Conservation (phyloP, 345 rosid genomes). For the Syzygium grande region DNA sequence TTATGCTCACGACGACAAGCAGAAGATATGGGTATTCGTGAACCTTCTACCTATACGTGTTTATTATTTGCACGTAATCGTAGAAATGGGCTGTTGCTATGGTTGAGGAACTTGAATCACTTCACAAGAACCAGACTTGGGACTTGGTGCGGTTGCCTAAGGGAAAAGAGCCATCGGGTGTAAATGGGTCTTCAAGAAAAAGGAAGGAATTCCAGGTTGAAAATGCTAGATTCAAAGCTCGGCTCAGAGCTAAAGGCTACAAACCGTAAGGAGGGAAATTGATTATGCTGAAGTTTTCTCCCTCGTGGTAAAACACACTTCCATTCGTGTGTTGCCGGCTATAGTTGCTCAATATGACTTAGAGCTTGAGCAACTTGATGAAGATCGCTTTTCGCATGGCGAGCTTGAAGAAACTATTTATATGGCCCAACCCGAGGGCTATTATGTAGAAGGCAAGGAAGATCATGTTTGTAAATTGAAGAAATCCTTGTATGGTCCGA, state of each 20-base stretch:
- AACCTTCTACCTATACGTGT: neutral
- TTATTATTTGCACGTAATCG: neutral
- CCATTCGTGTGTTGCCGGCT: neutral
- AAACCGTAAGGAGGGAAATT: neutral
- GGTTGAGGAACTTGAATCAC: neutral
- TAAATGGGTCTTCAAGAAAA: too few relatives aligned
- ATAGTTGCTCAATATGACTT: neutral
- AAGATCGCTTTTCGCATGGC: neutral
- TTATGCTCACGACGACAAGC: neutral
- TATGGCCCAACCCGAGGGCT: too few relatives aligned
- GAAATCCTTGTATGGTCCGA: too few relatives aligned
- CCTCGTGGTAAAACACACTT: neutral
- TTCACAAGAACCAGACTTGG: neutral
- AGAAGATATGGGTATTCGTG: neutral
- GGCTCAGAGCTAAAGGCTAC: neutral
- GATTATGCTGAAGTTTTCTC: neutral
- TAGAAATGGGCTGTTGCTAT: neutral
- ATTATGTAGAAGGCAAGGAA: too few relatives aligned
- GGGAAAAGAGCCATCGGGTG: too few relatives aligned
- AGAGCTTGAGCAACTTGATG: neutral
- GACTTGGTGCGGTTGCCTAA: too few relatives aligned
- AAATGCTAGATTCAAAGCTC: neutral
- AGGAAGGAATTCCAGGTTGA: neutral
- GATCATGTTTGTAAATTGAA: too few relatives aligned
- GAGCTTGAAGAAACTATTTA: neutral